Evolutionary conservation across 2,329 filamentous ascomycete genomes (phyloP).

Genomic region (Fusarium mexicanum): DNA sequence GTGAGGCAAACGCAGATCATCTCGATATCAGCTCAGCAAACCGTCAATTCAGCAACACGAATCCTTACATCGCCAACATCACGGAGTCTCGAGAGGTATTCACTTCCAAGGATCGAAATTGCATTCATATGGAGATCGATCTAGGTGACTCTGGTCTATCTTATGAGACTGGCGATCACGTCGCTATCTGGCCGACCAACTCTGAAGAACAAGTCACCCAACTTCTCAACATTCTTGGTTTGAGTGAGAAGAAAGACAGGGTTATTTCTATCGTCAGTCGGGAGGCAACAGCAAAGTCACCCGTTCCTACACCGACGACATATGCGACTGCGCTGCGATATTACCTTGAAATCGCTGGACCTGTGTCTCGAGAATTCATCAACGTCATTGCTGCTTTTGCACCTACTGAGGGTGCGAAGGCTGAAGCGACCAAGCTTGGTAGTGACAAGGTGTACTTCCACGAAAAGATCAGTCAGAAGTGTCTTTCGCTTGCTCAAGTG

Average conservation of each 20-base stretch:
- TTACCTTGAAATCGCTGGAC: constrained; percentile 6
- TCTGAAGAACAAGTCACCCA: neutral
- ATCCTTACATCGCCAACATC: neutral
- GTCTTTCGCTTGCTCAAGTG: neutral
- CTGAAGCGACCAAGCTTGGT: neutral
- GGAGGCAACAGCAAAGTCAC: neutral
- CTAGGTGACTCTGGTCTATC: neutral
- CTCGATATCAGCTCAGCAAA: neutral
- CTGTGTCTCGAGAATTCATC: constrained; percentile 6
- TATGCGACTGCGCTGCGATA: neutral
- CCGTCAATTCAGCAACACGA: neutral
- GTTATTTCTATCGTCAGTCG: neutral
- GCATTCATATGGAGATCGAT: neutral
- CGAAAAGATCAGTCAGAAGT: neutral
- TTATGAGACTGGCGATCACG: neutral
- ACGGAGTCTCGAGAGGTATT: neutral
- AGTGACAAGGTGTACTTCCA: neutral
- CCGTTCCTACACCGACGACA: constrained; percentile 6
- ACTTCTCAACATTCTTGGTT: neutral
- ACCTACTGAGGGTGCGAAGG: neutral
- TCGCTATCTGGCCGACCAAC: neutral
- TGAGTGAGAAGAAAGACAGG: neutral
- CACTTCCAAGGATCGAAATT: neutral
- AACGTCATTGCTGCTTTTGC: neutral
- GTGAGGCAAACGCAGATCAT: neutral